phyloP scores from a whole-genome alignment of 2,329 filamentous ascomycete genomes.

The Fusarium oxysporum region DNA sequence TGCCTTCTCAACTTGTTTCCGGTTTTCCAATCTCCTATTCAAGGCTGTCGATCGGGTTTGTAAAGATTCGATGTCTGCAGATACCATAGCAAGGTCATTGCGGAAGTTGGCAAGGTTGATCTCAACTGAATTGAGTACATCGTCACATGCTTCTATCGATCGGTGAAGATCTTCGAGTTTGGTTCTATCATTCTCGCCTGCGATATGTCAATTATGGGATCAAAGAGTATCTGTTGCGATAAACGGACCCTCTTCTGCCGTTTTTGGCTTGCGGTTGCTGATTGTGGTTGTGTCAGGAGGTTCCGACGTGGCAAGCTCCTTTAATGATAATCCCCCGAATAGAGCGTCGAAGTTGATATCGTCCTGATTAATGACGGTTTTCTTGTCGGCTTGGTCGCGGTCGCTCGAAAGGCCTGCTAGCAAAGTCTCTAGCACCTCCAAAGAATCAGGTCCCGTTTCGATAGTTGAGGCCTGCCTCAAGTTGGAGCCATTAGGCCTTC shows the following conservation, averaged over 20 bases:
- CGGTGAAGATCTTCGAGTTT: slow-evolving; percentile 91
- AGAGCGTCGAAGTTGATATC: slow-evolving; percentile 76
- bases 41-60: slow-evolving; percentile 87
- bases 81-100: slow-evolving; percentile 90
- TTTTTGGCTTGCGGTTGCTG: slow-evolving; percentile 65
- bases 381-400: slow-evolving; percentile 16
- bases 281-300: slow-evolving; percentile 29
- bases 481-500: slow-evolving; percentile 74
- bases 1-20: slow-evolving; percentile 88
- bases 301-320: slow-evolving; percentile 70
- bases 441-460: slow-evolving; percentile 72
- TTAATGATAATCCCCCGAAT: slow-evolving; percentile 81
- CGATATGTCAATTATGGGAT: not conserved
- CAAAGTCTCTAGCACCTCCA: slow-evolving; percentile 72
- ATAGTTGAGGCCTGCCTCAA: slow-evolving; percentile 69
- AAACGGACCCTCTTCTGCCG: slow-evolving; percentile 77
- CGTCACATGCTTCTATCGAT: slow-evolving; percentile 90
- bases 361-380: slow-evolving; percentile 55
- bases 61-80: slow-evolving; percentile 92
- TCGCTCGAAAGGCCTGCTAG: slow-evolving; percentile 48
- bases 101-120: slow-evolving; percentile 92
- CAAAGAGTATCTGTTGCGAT: too few relatives aligned
- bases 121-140: slow-evolving; percentile 93
- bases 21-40: slow-evolving; percentile 87
- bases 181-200: slow-evolving; percentile 82